These are phyloP conservation scores for Nephromyces sp. DNA, from an alignment of 169 alveolate genomes.

Conservation along the genomic window DNA sequence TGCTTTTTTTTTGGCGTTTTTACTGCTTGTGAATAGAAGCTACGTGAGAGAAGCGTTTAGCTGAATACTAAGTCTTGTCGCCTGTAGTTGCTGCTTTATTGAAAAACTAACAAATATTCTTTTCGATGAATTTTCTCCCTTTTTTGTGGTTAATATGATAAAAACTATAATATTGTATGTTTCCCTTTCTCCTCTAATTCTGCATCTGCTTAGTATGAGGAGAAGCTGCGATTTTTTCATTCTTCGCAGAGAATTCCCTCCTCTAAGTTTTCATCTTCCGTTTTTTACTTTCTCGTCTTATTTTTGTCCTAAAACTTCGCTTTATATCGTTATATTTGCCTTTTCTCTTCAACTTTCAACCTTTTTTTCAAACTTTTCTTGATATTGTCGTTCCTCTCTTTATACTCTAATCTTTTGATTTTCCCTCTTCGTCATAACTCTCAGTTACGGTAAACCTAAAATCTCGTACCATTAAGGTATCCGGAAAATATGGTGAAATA, in stretches of 20 bases:
- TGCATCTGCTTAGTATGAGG: no score
- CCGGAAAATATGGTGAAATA: constrained; percentile 93
- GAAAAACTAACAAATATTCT: no score
- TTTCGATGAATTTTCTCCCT: no score
- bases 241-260: not conserved
- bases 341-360: not conserved
- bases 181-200: no score
- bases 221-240: no score
- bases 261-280: not conserved
- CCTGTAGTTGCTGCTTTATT: no score
- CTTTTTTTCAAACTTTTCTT: not conserved
- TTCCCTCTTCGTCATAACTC: constrained; percentile 8
- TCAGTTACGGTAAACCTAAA: constrained; percentile 79
- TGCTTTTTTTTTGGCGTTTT: no score
- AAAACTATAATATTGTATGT: no score
- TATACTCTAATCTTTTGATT: not conserved
- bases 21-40: no score
- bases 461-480: constrained; percentile 89
- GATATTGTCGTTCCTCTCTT: not conserved
- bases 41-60: no score
- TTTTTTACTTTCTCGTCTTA: not conserved
- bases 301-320: not conserved
- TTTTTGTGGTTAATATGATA: no score
- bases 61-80: no score
- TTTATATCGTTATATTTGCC: not conserved